phyloP scores from a whole-genome alignment of 331 rosid species.

The Cucumis variabilis region DNA sequence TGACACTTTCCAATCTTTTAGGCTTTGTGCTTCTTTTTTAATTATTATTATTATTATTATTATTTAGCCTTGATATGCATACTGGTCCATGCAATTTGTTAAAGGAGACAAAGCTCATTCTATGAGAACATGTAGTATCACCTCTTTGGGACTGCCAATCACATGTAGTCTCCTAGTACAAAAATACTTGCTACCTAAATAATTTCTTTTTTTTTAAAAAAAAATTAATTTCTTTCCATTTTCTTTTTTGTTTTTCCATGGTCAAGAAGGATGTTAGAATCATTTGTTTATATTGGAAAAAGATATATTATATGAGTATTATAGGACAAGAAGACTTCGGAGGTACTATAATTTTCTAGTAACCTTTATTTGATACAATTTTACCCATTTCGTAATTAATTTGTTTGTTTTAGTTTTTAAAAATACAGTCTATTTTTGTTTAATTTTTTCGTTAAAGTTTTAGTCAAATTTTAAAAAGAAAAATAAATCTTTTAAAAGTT shows the following conservation, averaged over 20 bases:
- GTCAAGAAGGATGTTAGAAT: background rate
- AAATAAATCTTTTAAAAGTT: too few species aligned
- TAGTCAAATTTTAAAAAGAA: too few species aligned
- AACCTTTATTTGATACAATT: too few species aligned
- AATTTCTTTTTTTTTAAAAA: background rate
- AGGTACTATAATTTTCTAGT: background rate
- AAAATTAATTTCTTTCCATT: background rate
- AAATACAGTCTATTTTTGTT: too few species aligned
- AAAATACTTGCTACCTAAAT: conserved; percentile 1
- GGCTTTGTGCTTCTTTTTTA: conserved; percentile 18
- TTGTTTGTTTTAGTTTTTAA: too few species aligned
- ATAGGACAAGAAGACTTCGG: background rate
- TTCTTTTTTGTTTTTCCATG: background rate
- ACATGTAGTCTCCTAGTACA: conserved; percentile 27
- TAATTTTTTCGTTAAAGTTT: too few species aligned
- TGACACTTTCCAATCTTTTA: conserved; percentile 25
- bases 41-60: too few species aligned
- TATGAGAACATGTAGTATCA: conserved; percentile 16
- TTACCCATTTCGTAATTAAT: too few species aligned
- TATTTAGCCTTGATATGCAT: background rate
- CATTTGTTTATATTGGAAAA: background rate
- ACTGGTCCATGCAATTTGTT: conserved; percentile 21
- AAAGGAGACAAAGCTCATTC: conserved; percentile 27
- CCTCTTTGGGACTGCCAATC: conserved; percentile 9
- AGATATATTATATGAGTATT: background rate